Evolutionary conservation across 139 green algal genomes (phyloP).

Genomic region (Volvox africanus): DNA sequence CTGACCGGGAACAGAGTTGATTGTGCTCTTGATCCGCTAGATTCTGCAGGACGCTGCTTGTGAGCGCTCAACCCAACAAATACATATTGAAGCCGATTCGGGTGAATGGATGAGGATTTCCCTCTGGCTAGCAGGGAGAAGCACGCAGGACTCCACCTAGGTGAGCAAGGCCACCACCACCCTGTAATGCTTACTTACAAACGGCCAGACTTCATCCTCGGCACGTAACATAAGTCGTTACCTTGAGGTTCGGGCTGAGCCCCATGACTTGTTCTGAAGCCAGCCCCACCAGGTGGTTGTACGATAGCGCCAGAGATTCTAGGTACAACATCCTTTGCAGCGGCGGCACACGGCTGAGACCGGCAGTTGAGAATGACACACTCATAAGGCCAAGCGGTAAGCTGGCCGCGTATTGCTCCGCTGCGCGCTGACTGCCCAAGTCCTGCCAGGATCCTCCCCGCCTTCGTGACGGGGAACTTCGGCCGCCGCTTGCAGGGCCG

Average conservation of each 20-base stretch:
- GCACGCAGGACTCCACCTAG: too few species aligned
- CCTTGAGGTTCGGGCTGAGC: slow-evolving; percentile 41
- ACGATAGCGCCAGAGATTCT: slow-evolving; percentile 46
- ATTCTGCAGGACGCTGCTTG: too few species aligned
- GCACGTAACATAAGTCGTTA: neutral
- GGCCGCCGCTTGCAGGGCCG: neutral
- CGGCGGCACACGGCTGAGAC: slow-evolving; percentile 49
- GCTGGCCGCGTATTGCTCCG: slow-evolving; percentile 50
- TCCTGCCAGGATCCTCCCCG: slow-evolving; percentile 50
- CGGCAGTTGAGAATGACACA: slow-evolving; percentile 54
- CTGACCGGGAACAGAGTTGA: too few species aligned
- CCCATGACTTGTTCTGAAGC: slow-evolving; percentile 32
- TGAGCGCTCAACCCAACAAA: too few species aligned
- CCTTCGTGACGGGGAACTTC: neutral
- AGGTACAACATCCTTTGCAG: slow-evolving; percentile 49
- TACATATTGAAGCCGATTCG: too few species aligned
- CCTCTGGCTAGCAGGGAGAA: too few species aligned
- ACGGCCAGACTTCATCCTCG: too few species aligned
- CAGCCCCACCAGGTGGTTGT: slow-evolving; percentile 45
- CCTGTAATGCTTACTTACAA: too few species aligned
- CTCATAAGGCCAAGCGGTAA: slow-evolving; percentile 46
- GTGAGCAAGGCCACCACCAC: too few species aligned
- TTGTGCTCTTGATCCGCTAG: too few species aligned
- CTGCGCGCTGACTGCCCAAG: slow-evolving; percentile 50
- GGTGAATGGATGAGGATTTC: too few species aligned